Conservation (phyloP, 176 grass and related monocot genomes). For the Olyra latifolia region DNA sequence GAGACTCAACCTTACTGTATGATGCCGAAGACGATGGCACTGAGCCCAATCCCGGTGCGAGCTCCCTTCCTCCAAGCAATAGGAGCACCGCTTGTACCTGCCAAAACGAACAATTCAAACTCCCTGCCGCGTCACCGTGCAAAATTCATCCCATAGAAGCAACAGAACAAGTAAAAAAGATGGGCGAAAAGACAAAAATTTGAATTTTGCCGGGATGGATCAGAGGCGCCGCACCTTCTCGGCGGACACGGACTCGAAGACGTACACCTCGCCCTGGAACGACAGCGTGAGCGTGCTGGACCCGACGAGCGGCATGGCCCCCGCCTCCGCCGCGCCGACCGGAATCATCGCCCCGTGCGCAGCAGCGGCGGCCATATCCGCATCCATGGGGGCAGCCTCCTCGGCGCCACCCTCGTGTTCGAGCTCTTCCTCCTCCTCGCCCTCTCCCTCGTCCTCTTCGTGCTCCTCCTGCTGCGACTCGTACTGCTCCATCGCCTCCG, state of each 20-base stretch:
- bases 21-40: slow-evolving; percentile 56
- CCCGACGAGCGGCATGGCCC: slow-evolving; percentile 24
- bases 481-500: slow-evolving; percentile 47
- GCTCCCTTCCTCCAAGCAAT: slow-evolving; percentile 85
- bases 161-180: background rate
- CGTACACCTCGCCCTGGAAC: slow-evolving; percentile 92
- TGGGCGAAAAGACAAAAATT: background rate
- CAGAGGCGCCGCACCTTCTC: slow-evolving; percentile 58
- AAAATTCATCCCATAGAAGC: background rate
- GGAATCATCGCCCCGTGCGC: slow-evolving; percentile 42
- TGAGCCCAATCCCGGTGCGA: slow-evolving; percentile 42
- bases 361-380: slow-evolving; percentile 34
- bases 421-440: slow-evolving; percentile 33
- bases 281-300: slow-evolving; percentile 80
- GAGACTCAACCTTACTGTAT: slow-evolving; percentile 64
- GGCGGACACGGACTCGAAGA: slow-evolving; percentile 93
- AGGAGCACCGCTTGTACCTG: slow-evolving; percentile 96
- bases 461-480: slow-evolving; percentile 31
- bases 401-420: slow-evolving; percentile 35
- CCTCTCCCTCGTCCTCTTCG: slow-evolving; percentile 27
- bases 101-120: background rate
- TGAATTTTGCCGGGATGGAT: background rate
- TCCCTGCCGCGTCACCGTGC: background rate
- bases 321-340: background rate
- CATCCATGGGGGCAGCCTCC: slow-evolving; percentile 54